Percentiles rank a stretch among this genome's conserved stretches.
Conservation (phyloP, 1,139 yeast species). For the Saccharomyces hybrid region DNA sequence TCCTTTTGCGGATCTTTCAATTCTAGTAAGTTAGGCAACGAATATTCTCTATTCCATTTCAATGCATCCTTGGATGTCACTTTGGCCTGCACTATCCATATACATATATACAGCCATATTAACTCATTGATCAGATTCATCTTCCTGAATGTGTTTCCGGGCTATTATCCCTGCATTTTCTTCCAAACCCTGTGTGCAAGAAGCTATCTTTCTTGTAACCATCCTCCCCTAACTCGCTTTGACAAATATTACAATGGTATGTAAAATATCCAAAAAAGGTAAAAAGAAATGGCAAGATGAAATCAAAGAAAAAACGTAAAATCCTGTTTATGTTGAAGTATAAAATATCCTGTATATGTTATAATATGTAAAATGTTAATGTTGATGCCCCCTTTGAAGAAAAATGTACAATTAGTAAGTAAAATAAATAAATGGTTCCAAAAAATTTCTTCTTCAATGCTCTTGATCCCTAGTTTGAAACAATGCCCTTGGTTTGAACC, state of each 20-base stretch:
- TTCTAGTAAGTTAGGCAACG: constrained; percentile 35
- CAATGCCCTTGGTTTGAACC: constrained; percentile 17
- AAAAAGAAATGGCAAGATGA: neutral
- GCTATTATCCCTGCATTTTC: neutral
- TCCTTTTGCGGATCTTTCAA: constrained; percentile 6
- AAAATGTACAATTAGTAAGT: neutral
- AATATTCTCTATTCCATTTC: constrained; percentile 25
- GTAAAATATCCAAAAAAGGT: neutral
- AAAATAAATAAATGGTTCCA: neutral
- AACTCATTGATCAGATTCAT: neutral
- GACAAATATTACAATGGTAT: neutral
- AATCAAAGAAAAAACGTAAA: neutral
- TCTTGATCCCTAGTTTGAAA: constrained; percentile 6
- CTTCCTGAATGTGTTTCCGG: neutral
- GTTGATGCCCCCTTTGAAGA: neutral
- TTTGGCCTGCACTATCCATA: neutral
- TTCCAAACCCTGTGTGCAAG: neutral
- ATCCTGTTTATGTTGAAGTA: neutral
- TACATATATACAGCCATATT: neutral
- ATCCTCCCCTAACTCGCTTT: neutral
- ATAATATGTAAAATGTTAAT: neutral
- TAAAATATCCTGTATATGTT: neutral
- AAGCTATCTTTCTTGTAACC: neutral
- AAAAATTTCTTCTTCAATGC: neutral
- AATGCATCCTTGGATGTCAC: constrained; percentile 7